Percentiles rank a stretch among this genome's conserved stretches.
These are phyloP conservation scores for Pseudoneurospora amorphoporcata DNA, from an alignment of 495 filamentous ascomycete genomes.

Conservation along the genomic window DNA sequence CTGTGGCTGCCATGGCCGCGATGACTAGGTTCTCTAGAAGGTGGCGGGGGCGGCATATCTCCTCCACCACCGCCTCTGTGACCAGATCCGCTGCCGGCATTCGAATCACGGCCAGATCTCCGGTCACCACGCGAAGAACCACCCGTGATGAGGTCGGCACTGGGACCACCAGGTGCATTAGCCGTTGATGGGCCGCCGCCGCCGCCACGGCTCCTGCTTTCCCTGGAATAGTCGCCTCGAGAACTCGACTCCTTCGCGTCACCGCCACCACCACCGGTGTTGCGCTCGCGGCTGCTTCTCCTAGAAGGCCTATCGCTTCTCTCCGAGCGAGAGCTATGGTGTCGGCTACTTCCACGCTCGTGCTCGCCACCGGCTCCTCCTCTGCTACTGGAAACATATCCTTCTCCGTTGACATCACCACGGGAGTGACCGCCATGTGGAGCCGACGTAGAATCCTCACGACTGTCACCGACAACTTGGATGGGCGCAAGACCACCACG, in stretches of 20 bases:
- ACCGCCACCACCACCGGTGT: slow-evolving; percentile 10
- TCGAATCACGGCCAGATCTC: slow-evolving; percentile 17
- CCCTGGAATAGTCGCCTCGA: slow-evolving; percentile 22
- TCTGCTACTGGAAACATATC: slow-evolving; percentile 19
- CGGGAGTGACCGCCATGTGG: neutral
- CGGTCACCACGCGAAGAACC: slow-evolving; percentile 4
- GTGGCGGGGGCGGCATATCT: slow-evolving; percentile 18
- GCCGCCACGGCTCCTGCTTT: slow-evolving; percentile 20
- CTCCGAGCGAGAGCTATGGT: slow-evolving; percentile 27
- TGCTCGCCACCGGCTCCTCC: slow-evolving; percentile 20
- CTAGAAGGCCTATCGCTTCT: slow-evolving; percentile 30
- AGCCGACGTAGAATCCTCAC: slow-evolving; percentile 6
- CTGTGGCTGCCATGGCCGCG: slow-evolving; percentile 16
- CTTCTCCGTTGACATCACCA: slow-evolving; percentile 20
- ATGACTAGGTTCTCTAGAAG: slow-evolving; percentile 10
- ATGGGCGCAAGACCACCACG: slow-evolving; percentile 16
- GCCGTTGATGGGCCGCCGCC: slow-evolving; percentile 14
- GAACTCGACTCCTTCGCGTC: slow-evolving; percentile 29
- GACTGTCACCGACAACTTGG: slow-evolving; percentile 20
- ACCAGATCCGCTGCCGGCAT: slow-evolving; percentile 8
- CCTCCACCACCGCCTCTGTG: slow-evolving; percentile 6
- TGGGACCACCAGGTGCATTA: neutral
- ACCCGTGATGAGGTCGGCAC: slow-evolving; percentile 10
- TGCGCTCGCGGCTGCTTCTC: slow-evolving; percentile 35
- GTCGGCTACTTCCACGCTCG: slow-evolving; percentile 35